Evolutionary conservation across 1,284 basidiomycete species (phyloP).

Genomic region (Cutaneotrichosporon cavernicola): DNA sequence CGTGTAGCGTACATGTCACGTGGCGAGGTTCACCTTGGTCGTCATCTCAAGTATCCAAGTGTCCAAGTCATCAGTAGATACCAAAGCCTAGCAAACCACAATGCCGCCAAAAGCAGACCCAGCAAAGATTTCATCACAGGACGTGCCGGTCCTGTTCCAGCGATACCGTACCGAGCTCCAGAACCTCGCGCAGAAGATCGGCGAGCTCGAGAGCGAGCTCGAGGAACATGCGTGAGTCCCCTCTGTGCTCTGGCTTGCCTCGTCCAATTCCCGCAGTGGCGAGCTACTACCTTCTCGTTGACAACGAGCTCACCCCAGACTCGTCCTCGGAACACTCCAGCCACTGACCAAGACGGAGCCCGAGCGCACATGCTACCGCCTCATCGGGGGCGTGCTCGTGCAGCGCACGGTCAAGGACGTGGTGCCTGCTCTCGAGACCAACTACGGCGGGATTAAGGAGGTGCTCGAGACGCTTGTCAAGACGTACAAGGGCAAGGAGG

Average conservation of each 20-base stretch:
- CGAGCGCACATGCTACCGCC: slow-evolving; percentile 88
- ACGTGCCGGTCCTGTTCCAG: slow-evolving; percentile 48
- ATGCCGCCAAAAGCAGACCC: slow-evolving; percentile 45
- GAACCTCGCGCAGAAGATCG: slow-evolving; percentile 81
- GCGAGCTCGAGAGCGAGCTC: slow-evolving; percentile 86
- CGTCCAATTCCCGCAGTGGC: no score
- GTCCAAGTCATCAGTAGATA: not conserved
- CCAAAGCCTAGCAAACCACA: not conserved
- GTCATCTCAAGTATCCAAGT: no score
- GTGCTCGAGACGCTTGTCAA: slow-evolving; percentile 72
- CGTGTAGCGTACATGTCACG: not conserved
- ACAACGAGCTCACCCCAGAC: slow-evolving; percentile 56
- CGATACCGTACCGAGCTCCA: slow-evolving; percentile 78
- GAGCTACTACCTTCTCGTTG: not conserved
- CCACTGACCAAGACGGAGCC: slow-evolving; percentile 71
- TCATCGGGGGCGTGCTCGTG: slow-evolving; percentile 93
- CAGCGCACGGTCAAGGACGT: slow-evolving; percentile 96
- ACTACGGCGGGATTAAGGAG: slow-evolving; percentile 79
- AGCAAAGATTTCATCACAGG: slow-evolving; percentile 34
- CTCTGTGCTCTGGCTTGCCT: no score
- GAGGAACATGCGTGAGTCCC: slow-evolving; percentile 71
- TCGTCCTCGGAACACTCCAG: slow-evolving; percentile 84
- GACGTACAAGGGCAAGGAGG: slow-evolving; percentile 83
- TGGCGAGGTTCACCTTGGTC: no score
- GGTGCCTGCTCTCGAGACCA: slow-evolving; percentile 81